Evolutionary conservation across 202 grass and related monocot species (phyloP).

Genomic region (Bolboschoenoplectus hybrid): DNA sequence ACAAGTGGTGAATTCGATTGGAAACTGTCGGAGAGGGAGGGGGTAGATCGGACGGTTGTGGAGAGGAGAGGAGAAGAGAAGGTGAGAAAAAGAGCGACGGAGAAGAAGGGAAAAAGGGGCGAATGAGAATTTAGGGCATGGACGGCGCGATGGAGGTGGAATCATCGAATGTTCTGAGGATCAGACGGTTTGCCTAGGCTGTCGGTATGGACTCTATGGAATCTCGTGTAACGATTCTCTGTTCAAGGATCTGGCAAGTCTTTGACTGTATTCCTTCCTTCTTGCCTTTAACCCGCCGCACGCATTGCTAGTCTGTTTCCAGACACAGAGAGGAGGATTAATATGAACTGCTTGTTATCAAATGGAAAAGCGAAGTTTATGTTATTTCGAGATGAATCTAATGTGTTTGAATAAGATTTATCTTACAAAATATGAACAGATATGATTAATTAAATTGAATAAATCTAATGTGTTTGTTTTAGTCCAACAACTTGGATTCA

Average conservation of each 20-base stretch:
- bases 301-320: background rate
- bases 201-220: background rate
- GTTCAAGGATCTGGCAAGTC: background rate
- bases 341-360: too few species aligned
- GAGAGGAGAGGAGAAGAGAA: background rate
- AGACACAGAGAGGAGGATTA: too few species aligned
- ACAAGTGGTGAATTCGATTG: background rate
- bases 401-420: too few species aligned
- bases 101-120: constrained; percentile 19
- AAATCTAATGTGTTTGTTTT: too few species aligned
- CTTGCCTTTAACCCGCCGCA: background rate
- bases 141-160: constrained; percentile 17
- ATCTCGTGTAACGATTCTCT: background rate
- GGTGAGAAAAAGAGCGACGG: background rate
- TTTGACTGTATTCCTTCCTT: background rate
- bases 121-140: constrained; percentile 2
- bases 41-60: constrained; percentile 25
- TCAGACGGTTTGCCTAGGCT: background rate
- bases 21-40: background rate
- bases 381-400: too few species aligned
- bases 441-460: too few species aligned
- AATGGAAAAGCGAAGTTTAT: too few species aligned
- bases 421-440: too few species aligned
- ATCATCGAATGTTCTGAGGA: background rate
- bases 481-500: too few species aligned